These are phyloP conservation scores for Mucor lusitanicus DNA, from an alignment of 371 early-diverging fungal species.

Conservation along the genomic window DNA sequence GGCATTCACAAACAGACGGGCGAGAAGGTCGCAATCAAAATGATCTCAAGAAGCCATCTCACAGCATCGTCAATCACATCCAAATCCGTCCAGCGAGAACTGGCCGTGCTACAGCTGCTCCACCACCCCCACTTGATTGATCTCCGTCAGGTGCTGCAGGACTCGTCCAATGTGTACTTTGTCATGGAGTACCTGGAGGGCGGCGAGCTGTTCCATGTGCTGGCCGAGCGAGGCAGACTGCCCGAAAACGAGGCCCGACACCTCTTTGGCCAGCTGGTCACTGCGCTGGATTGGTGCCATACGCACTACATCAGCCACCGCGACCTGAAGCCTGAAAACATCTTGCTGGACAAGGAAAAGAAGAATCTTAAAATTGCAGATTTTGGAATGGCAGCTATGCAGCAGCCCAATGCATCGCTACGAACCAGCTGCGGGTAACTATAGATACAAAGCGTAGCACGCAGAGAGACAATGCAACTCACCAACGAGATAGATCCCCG, in stretches of 20 bases:
- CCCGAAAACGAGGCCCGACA: slow-evolving; percentile 82
- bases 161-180: slow-evolving; percentile 69
- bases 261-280: slow-evolving; percentile 92
- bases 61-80: slow-evolving; percentile 56
- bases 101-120: slow-evolving; percentile 87
- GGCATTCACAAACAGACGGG: slow-evolving; percentile 72
- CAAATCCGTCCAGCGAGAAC: slow-evolving; percentile 85
- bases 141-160: slow-evolving; percentile 85
- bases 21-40: slow-evolving; percentile 87
- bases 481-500: slow-evolving; percentile 21
- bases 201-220: slow-evolving; percentile 91
- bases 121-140: slow-evolving; percentile 89
- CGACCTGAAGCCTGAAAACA: slow-evolving; percentile 74
- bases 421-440: slow-evolving; percentile 78
- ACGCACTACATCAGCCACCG: slow-evolving; percentile 78
- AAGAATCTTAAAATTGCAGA: slow-evolving; percentile 81
- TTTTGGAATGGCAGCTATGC: slow-evolving; percentile 83
- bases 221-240: slow-evolving; percentile 83
- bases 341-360: slow-evolving; percentile 66
- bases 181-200: slow-evolving; percentile 96
- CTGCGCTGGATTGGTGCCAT: slow-evolving; percentile 93
- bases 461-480: no score
- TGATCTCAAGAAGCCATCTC: slow-evolving; percentile 70
- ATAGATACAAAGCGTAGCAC: not conserved
- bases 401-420: slow-evolving; percentile 60